Conservation (phyloP, 345 rosid genomes). For the Acer negundo region DNA sequence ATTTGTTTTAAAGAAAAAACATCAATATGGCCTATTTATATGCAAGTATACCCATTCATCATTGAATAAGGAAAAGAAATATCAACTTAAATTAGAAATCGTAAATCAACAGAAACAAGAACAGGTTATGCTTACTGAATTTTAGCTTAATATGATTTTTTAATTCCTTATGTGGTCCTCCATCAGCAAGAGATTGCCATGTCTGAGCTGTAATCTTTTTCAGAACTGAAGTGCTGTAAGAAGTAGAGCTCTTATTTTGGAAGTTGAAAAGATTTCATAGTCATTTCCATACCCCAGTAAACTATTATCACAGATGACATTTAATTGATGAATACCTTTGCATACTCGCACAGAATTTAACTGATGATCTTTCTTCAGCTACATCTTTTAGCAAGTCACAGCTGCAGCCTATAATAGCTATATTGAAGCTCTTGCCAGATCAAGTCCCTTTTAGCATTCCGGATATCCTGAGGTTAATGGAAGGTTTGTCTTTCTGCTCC, state of each 20-base stretch:
- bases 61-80: too few species aligned
- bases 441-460: slow-evolving; percentile 34
- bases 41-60: too few species aligned
- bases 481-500: slow-evolving; percentile 45
- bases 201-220: not conserved
- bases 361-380: slow-evolving; percentile 49
- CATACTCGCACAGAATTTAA: not conserved
- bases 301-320: not conserved
- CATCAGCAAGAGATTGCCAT: not conserved
- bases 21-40: too few species aligned
- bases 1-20: too few species aligned
- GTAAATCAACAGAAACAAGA: too few species aligned
- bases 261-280: not conserved
- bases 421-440: slow-evolving; percentile 54
- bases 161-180: too few species aligned
- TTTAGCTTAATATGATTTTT: too few species aligned
- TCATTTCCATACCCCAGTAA: not conserved
- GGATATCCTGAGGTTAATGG: slow-evolving; percentile 38
- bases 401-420: slow-evolving; percentile 53
- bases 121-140: too few species aligned
- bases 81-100: too few species aligned
- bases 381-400: slow-evolving; percentile 67
- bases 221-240: not conserved
- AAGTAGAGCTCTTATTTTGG: not conserved
- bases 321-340: not conserved